Evolutionary conservation across 1,139 yeast species (phyloP).

Genomic region (Sugiyamaella paludigena): DNA sequence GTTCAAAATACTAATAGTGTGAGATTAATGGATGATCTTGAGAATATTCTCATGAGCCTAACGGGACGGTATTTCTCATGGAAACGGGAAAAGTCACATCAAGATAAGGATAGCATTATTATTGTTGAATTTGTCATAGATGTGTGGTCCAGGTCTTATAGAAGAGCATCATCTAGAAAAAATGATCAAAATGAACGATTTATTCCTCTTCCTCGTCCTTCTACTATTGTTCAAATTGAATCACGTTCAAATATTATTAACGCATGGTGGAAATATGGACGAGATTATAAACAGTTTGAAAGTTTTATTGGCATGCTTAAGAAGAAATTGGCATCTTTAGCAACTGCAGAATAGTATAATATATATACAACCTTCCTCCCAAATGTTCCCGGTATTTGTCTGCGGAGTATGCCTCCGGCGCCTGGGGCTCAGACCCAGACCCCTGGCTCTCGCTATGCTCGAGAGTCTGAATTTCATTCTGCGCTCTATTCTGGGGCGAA

Average conservation of each 20-base stretch:
- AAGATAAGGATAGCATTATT: neutral
- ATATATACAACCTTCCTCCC: too few relatives aligned
- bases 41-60: too few relatives aligned
- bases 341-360: too few relatives aligned
- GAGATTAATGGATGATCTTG: neutral
- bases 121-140: neutral
- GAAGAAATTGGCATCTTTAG: neutral
- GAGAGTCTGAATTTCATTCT: too few relatives aligned
- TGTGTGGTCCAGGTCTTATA: constrained; percentile 11
- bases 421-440: too few relatives aligned
- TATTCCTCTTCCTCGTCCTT: neutral
- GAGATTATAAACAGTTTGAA: constrained; percentile 22
- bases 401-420: too few relatives aligned
- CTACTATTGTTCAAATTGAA: constrained; percentile 1
- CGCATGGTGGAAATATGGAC: constrained; percentile 24
- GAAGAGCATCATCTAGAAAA: constrained; percentile 1
- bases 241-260: neutral
- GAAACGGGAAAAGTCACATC: too few relatives aligned
- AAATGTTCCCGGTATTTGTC: too few relatives aligned
- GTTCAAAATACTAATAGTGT: too few relatives aligned
- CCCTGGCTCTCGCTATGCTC: too few relatives aligned
- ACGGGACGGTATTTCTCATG: neutral
- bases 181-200: constrained; percentile 5
- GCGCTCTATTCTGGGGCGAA: too few relatives aligned
- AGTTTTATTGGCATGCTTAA: constrained; percentile 19